phyloP scores from a whole-genome alignment of 1,139 yeast species.

The Geotrichum macrosporum region DNA sequence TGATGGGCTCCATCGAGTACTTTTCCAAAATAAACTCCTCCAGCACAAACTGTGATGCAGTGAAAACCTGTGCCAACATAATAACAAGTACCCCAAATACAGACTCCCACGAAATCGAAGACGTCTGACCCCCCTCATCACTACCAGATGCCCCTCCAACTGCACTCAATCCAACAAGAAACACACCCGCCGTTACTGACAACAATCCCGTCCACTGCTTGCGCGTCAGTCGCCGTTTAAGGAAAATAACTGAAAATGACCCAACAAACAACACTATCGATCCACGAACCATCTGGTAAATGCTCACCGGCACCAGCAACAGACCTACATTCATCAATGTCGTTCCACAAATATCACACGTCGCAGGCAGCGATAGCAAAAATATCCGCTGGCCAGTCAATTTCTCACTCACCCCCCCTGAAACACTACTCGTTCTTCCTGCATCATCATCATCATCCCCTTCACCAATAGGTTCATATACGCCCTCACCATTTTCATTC shows the following conservation, averaged over 20 bases:
- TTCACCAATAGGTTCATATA: background rate
- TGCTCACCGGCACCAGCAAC: constrained; percentile 71
- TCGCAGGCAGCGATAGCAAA: constrained; percentile 56
- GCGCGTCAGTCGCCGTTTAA: constrained; percentile 52
- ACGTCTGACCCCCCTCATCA: constrained; percentile 45
- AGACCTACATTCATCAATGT: constrained; percentile 75
- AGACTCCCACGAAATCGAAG: constrained; percentile 25
- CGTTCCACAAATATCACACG: constrained; percentile 69
- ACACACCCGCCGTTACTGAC: constrained; percentile 62
- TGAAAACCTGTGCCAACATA: constrained; percentile 58
- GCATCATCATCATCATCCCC: constrained; percentile 11
- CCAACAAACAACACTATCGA: constrained; percentile 76
- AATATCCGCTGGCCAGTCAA: constrained; percentile 34
- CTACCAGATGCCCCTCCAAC: constrained; percentile 44
- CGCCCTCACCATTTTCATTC: constrained; percentile 27
- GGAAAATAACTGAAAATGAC: constrained; percentile 59
- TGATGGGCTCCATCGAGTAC: constrained; percentile 56
- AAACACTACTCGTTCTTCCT: too few relatives aligned
- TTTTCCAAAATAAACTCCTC: constrained; percentile 65
- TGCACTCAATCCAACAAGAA: constrained; percentile 71
- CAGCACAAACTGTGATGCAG: constrained; percentile 72
- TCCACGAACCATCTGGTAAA: constrained; percentile 83
- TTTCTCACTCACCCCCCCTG: too few relatives aligned
- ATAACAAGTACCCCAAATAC: constrained; percentile 57
- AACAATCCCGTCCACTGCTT: constrained; percentile 66